These are phyloP conservation scores for Meyerozyma sp. DNA, from an alignment of 1,139 yeast genomes.

Conservation along the genomic window DNA sequence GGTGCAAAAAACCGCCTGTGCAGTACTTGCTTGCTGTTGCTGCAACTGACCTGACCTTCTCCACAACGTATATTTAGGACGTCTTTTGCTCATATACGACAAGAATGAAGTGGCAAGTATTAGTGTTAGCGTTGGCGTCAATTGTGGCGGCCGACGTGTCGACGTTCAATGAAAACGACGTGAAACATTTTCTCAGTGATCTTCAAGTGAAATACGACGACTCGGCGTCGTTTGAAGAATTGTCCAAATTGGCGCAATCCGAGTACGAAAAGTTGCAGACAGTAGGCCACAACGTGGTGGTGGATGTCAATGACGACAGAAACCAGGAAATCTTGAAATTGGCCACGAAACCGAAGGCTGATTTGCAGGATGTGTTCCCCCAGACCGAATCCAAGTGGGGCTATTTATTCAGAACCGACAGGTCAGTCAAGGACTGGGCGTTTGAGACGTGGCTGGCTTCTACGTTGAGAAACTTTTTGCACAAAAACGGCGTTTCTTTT, in stretches of 20 bases:
- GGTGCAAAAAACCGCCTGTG: neutral
- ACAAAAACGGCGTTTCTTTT: slow-evolving; percentile 25
- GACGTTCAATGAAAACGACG: slow-evolving; percentile 14
- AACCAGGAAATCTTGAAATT: slow-evolving; percentile 14
- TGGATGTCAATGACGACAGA: slow-evolving; percentile 9
- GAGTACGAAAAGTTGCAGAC: slow-evolving; percentile 23
- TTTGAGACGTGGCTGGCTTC: slow-evolving; percentile 46
- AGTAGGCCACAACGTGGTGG: slow-evolving; percentile 6
- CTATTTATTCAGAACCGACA: slow-evolving; percentile 5
- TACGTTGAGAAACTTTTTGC: slow-evolving; percentile 30
- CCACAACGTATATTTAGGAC: neutral
- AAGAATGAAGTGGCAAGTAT: neutral
- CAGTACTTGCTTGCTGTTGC: slow-evolving; percentile 1
- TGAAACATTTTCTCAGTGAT: slow-evolving; percentile 28
- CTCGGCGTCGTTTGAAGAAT: slow-evolving; percentile 19
- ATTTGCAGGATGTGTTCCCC: slow-evolving; percentile 11
- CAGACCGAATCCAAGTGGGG: slow-evolving; percentile 11
- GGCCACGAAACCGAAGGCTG: slow-evolving; percentile 14
- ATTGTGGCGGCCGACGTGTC: neutral
- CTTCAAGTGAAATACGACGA: slow-evolving; percentile 23
- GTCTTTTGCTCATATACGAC: neutral
- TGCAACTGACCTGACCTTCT: neutral
- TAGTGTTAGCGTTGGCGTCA: neutral
- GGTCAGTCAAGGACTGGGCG: slow-evolving; percentile 29
- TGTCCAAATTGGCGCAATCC: slow-evolving; percentile 26